These are phyloP conservation scores for Podila epicladia DNA, from an alignment of 192 early-diverging fungal species.

Conservation along the genomic window DNA sequence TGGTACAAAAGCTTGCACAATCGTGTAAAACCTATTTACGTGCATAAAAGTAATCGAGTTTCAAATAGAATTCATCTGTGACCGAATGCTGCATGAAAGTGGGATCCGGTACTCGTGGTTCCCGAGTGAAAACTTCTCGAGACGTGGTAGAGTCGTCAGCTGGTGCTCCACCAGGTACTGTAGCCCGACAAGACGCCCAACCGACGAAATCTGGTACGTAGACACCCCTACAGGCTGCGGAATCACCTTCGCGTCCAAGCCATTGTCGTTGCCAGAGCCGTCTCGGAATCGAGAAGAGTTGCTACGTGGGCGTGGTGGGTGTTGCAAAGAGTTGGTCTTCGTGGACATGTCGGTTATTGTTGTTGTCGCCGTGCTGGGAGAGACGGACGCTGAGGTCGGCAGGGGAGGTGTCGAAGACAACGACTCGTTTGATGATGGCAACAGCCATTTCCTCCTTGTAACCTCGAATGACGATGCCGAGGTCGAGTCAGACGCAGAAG, in stretches of 20 bases:
- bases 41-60: too few species aligned
- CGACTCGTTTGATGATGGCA: background rate
- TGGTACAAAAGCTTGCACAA: background rate
- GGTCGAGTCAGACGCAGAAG: too few species aligned
- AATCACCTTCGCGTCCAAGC: too few species aligned
- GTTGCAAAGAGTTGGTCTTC: too few species aligned
- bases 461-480: too few species aligned
- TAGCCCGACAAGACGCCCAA: slow-evolving; percentile 21
- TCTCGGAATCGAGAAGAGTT: too few species aligned
- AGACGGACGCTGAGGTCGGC: background rate
- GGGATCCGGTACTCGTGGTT: slow-evolving; percentile 22
- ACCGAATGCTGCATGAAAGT: background rate
- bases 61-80: background rate
- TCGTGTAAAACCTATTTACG: background rate
- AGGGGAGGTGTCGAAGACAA: background rate
- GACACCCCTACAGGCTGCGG: background rate
- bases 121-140: slow-evolving; percentile 23
- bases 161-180: slow-evolving; percentile 41
- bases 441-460: background rate
- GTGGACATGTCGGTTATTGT: too few species aligned
- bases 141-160: slow-evolving; percentile 13
- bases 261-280: too few species aligned
- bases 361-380: background rate
- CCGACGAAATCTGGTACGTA: slow-evolving; percentile 10
- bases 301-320: background rate